Evolutionary conservation across 441 rosid genomes (phyloP), one percentile per base, ranked within the genome.

Genomic region (Kokia cookei): DNA sequence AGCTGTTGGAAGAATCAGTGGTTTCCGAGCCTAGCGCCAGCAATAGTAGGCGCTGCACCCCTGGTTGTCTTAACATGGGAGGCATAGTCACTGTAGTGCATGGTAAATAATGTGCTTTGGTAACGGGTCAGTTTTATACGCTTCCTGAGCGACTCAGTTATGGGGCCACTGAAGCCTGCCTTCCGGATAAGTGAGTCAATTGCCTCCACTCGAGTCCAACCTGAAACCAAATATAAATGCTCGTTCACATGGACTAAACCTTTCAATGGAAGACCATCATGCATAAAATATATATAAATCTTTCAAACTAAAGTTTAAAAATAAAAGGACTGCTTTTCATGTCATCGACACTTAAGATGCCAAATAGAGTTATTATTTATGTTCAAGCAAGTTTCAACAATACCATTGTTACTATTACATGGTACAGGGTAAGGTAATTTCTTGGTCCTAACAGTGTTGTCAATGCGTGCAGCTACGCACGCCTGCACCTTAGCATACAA

Each of bases 121-220:
- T 96, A 96, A 24, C 97, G 96, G 10, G 95, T 96, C 84, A 96
- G 83, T 17, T 54, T 75, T 55, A 93, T 83, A 67, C 92, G 83
- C 86, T 83, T 87, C 72, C 92, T 84, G 40, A 93, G 83, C 9
- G 83, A 70, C 60, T 95, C 98, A 0, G 86, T 86, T 73, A 96
- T 92, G 69, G 37, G 55, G 57, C 99, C 92, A 11, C 9, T 79
- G 71, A 84, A 92, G 73, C 97, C 97, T 47, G 99, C 89, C 84
- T 96, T 96, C 4, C 91, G 93, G 86, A 93, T 86, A 78, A 96
- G 91, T 7, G 98, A 96, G 74, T 96, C 90, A 1, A 93, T 89
- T 40, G 99, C 91, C 86, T 93, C 95, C 74, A 79, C 50, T 75
- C 83, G 86, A 9, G 97, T 85, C 99, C 99, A 96, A 47, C 94